phyloP scores from a whole-genome alignment of 345 rosid genomes.

The Eutrema japonicum region DNA sequence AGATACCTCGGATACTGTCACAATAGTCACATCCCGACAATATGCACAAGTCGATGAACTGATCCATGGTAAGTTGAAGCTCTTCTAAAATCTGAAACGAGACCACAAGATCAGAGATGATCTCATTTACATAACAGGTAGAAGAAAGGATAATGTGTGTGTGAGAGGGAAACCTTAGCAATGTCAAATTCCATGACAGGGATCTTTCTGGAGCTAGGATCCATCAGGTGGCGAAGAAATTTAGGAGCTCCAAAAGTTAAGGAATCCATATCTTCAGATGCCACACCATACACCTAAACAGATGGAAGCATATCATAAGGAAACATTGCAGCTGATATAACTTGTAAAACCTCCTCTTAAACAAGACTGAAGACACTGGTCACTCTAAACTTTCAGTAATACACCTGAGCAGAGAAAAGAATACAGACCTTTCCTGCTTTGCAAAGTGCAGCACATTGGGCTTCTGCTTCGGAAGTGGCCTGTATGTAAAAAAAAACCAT shows the following conservation, averaged over 20 bases:
- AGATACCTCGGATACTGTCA: constrained; percentile 85
- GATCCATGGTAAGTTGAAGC: constrained; percentile 88
- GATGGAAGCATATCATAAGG: constrained; percentile 13
- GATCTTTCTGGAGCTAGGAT: constrained; percentile 88
- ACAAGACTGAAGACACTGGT: constrained; percentile 6
- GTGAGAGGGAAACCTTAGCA: constrained; percentile 60
- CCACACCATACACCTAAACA: constrained; percentile 90
- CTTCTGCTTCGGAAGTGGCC: constrained; percentile 98
- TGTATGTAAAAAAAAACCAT: constrained; percentile 41
- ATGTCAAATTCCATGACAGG: constrained; percentile 94
- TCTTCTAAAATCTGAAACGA: constrained; percentile 76
- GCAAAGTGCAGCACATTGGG: constrained; percentile 93
- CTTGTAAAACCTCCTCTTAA: constrained; percentile 9
- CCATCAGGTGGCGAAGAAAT: constrained; percentile 98
- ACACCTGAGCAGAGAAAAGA: constrained; percentile 12
- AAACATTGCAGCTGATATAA: background rate
- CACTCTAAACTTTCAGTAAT: background rate
- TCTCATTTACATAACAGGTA: constrained; percentile 11
- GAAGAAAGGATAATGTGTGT: background rate
- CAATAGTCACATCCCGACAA: constrained; percentile 99
- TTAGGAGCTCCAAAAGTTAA: constrained; percentile 93
- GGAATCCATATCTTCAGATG: constrained; percentile 99
- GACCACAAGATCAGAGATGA: constrained; percentile 27
- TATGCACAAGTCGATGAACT: constrained; percentile 92
- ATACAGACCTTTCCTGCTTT: constrained; percentile 74